Conservation (phyloP, 2,329 filamentous ascomycete genomes). For the Calonectria pauciramosa region DNA sequence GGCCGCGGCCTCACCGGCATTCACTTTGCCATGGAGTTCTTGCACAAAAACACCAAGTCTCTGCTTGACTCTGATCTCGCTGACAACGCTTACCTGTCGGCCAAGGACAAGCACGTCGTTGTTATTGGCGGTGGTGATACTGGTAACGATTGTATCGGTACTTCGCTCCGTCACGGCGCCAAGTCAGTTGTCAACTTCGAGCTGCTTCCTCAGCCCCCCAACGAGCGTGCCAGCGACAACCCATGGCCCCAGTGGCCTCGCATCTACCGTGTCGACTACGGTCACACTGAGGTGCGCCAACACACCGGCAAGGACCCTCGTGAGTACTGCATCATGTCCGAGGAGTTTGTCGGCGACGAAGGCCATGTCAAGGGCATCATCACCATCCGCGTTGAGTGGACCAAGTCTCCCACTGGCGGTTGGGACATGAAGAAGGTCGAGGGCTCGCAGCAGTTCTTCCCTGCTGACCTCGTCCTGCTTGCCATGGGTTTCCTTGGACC, state of each 20-base stretch:
- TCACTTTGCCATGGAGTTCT: conserved; percentile 97
- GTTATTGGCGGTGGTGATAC: conserved; percentile 99
- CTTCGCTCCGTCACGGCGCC: conserved; percentile 93
- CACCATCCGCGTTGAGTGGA: conserved; percentile 96
- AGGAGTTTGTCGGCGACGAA: conserved; percentile 94
- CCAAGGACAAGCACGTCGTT: conserved; percentile 95
- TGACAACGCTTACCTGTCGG: conserved; percentile 90
- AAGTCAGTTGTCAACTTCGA: conserved; percentile 98
- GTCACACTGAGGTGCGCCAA: conserved; percentile 94
- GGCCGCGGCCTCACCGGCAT: conserved; percentile 90
- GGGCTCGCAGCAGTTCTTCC: conserved; percentile 95
- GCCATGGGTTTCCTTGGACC: conserved; percentile 98
- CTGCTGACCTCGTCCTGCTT: conserved; percentile 91
- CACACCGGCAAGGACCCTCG: conserved; percentile 97
- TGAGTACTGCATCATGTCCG: conserved; percentile 98
- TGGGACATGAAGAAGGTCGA: conserved; percentile 99
- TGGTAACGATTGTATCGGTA: conserved; percentile 98
- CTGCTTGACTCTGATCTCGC: conserved; percentile 90
- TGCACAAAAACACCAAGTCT: conserved; percentile 98
- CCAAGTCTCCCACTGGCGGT: conserved; percentile 86
- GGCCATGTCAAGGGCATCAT: conserved; percentile 97
- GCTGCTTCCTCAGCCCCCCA: conserved; percentile 90
- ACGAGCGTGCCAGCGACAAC: conserved; percentile 92
- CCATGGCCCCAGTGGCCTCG: conserved; percentile 99
- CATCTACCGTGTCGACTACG: conserved; percentile 98